These are phyloP conservation scores for Cladorrhinum samala DNA, from an alignment of 495 filamentous ascomycete species.

Conservation along the genomic window DNA sequence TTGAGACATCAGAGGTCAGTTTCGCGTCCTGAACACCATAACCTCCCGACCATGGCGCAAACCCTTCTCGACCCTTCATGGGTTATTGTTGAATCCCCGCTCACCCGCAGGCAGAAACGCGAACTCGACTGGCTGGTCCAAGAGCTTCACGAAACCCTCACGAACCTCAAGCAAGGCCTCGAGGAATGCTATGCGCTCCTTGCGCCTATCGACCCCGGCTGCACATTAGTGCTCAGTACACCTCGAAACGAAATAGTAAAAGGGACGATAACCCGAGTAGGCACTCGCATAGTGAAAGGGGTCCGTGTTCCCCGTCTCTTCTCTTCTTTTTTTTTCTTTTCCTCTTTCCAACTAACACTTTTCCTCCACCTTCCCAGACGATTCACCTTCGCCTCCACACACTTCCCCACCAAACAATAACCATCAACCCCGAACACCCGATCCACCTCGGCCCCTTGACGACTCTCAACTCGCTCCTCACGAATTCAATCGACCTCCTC, in stretches of 20 bases:
- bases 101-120: slow-evolving; percentile 45
- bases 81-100: slow-evolving; percentile 26
- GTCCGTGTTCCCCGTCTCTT: slow-evolving; percentile 39
- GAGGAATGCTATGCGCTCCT: slow-evolving; percentile 83
- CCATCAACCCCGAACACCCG: slow-evolving; percentile 47
- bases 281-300: slow-evolving; percentile 69
- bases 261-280: slow-evolving; percentile 78
- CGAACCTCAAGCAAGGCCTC: slow-evolving; percentile 72
- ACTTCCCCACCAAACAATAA: slow-evolving; percentile 43
- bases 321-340: background rate
- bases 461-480: slow-evolving; percentile 67
- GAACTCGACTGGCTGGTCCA: slow-evolving; percentile 86
- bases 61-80: slow-evolving; percentile 23
- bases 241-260: slow-evolving; percentile 83
- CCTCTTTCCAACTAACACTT: background rate
- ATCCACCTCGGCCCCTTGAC: slow-evolving; percentile 63
- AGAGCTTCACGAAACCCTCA: slow-evolving; percentile 69
- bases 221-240: slow-evolving; percentile 84
- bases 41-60: background rate
- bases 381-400: slow-evolving; percentile 46
- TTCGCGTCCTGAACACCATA: too few relatives aligned
- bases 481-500: slow-evolving; percentile 69
- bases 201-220: slow-evolving; percentile 72
- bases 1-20: slow-evolving; percentile 62
- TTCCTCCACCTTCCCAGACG: slow-evolving; percentile 31